A percentile compares a stretch with the other conserved stretches of the same genome.
Evolutionary conservation across 2,329 filamentous ascomycete species (phyloP).

Genomic region (Talaromyces pinophilus): DNA sequence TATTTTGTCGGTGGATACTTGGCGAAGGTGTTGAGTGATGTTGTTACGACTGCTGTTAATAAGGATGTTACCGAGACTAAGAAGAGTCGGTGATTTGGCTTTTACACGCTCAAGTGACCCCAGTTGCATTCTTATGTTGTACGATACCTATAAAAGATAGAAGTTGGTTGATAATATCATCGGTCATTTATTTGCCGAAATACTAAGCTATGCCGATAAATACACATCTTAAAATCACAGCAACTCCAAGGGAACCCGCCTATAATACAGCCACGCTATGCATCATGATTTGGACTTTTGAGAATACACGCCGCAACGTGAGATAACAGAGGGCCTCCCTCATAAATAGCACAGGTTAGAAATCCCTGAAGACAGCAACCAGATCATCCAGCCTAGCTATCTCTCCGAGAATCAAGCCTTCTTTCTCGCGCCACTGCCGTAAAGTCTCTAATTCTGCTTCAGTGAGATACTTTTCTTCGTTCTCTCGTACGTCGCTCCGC

Average conservation of each 20-base stretch:
- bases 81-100: neutral
- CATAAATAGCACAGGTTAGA: conserved; percentile 42
- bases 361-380: conserved; percentile 80
- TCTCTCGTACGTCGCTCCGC: conserved; percentile 80
- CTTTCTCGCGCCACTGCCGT: conserved; percentile 61
- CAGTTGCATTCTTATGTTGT: neutral
- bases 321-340: neutral
- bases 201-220: neutral
- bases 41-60: conserved; percentile 20
- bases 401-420: conserved; percentile 75
- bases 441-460: conserved; percentile 70
- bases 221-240: neutral
- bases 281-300: conserved; percentile 13
- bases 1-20: conserved; percentile 48
- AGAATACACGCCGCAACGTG: neutral
- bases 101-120: neutral
- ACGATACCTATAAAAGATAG: neutral
- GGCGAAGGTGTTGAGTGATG: conserved; percentile 30
- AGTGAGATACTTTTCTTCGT: conserved; percentile 77
- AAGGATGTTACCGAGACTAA: neutral
- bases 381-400: conserved; percentile 80
- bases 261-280: conserved; percentile 23
- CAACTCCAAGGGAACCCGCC: conserved; percentile 10
- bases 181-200: neutral
- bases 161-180: neutral